Evolutionary conservation across 2,329 filamentous ascomycete species (phyloP).

Genomic region (Pleurostoma richardsiae): DNA sequence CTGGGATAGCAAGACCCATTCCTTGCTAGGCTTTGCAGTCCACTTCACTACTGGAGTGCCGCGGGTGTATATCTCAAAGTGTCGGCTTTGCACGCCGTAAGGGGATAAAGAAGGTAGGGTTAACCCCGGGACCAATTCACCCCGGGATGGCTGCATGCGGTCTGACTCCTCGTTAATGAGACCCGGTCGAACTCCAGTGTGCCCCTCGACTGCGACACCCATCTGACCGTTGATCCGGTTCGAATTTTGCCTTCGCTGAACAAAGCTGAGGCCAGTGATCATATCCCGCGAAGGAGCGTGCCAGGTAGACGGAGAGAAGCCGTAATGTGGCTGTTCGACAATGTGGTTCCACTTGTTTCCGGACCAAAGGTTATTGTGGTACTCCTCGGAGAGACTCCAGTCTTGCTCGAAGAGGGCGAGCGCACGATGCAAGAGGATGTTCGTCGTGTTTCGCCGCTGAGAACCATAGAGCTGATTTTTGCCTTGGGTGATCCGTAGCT

Average conservation of each 20-base stretch:
- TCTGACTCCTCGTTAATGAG: constrained; percentile 49
- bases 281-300: constrained; percentile 53
- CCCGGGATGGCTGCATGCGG: constrained; percentile 34
- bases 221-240: constrained; percentile 47
- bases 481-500: constrained; percentile 38
- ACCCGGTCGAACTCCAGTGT: constrained; percentile 22
- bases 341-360: constrained; percentile 52
- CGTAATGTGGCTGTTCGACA: constrained; percentile 40
- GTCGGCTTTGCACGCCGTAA: constrained; percentile 19
- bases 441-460: constrained; percentile 53
- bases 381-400: constrained; percentile 41
- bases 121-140: constrained; percentile 20
- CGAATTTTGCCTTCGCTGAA: constrained; percentile 42
- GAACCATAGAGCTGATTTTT: constrained; percentile 48
- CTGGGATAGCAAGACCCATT: constrained; percentile 34
- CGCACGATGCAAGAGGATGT: constrained; percentile 38
- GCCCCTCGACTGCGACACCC: constrained; percentile 47
- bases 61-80: constrained; percentile 39
- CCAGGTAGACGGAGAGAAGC: constrained; percentile 50
- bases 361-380: constrained; percentile 36
- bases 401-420: constrained; percentile 46
- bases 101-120: constrained; percentile 12
- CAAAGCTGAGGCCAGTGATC: constrained; percentile 45
- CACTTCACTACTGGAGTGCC: constrained; percentile 26
- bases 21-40: constrained; percentile 45